These are phyloP conservation scores for Epichloe gansuensis DNA, from an alignment of 2,329 filamentous ascomycete species.

Conservation along the genomic window DNA sequence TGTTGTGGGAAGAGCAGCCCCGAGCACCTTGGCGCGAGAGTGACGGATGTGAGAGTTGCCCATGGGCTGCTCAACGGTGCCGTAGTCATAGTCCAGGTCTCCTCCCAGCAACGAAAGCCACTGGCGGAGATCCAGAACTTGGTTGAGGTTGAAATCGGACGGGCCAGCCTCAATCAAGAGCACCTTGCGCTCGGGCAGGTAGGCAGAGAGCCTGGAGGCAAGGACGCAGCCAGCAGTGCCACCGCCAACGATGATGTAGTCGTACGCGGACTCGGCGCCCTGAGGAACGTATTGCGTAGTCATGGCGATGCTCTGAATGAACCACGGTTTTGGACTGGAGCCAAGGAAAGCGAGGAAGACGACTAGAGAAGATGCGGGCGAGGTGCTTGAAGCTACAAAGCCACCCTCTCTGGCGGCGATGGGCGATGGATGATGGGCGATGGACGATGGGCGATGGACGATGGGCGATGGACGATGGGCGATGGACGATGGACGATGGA, in stretches of 20 bases:
- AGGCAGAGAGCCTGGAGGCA: constrained; percentile 66
- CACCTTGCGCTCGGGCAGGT: constrained; percentile 69
- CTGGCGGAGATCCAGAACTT: constrained; percentile 74
- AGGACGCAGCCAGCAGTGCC: constrained; percentile 81
- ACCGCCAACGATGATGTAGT: constrained; percentile 78
- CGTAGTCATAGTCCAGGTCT: constrained; percentile 84
- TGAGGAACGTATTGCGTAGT: constrained; percentile 57
- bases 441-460: not conserved
- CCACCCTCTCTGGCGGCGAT: not conserved
- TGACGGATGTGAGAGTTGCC: constrained; percentile 88
- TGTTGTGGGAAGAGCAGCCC: constrained; percentile 93
- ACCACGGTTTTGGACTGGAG: not conserved
- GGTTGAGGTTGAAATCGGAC: constrained; percentile 78
- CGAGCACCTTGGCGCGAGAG: constrained; percentile 83
- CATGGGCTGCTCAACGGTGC: constrained; percentile 78
- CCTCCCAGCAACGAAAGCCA: constrained; percentile 78
- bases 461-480: too few species aligned
- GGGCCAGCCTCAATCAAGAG: constrained; percentile 82
- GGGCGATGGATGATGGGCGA: not conserved
- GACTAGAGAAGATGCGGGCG: not conserved
- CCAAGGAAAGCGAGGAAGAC: not conserved
- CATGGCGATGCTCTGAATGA: constrained; percentile 30
- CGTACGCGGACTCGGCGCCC: constrained; percentile 55
- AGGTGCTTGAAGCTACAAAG: not conserved
- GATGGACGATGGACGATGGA: not conserved